These are phyloP conservation scores for Xylariaceae sp. DNA, from an alignment of 2,329 filamentous ascomycete genomes.

Conservation along the genomic window DNA sequence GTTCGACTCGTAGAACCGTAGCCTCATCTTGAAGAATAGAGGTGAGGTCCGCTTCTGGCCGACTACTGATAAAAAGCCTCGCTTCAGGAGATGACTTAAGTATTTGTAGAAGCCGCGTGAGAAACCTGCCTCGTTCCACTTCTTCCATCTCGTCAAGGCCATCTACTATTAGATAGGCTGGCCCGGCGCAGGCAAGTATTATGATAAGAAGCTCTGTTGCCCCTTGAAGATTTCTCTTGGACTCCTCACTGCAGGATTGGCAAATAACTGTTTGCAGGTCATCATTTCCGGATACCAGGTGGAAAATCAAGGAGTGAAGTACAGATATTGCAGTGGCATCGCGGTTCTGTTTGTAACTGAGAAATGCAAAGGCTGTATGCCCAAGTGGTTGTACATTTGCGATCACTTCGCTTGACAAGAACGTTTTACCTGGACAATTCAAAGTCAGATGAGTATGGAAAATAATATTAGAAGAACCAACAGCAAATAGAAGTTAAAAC, in stretches of 20 bases:
- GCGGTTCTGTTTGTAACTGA: conserved; percentile 22
- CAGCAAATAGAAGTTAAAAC: too few relatives aligned
- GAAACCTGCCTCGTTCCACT: conserved; percentile 25
- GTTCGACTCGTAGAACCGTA: too few relatives aligned
- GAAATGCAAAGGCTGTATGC: conserved; percentile 29
- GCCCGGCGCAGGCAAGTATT: conserved; percentile 31
- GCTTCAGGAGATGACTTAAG: conserved; percentile 21
- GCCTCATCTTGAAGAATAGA: too few relatives aligned
- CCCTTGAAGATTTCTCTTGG: conserved; percentile 31
- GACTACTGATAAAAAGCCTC: too few relatives aligned
- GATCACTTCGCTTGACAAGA: conserved; percentile 20
- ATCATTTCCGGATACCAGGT: conserved; percentile 26
- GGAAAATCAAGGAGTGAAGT: conserved; percentile 33
- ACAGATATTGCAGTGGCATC: conserved; percentile 23
- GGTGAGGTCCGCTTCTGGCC: too few relatives aligned
- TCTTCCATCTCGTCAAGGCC: conserved; percentile 41
- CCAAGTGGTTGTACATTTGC: conserved; percentile 9
- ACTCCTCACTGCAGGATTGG: conserved; percentile 27
- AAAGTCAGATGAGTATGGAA: background rate
- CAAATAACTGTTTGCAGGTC: conserved; percentile 34
- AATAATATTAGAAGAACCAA: too few relatives aligned
- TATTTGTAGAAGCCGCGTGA: conserved; percentile 21
- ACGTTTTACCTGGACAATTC: conserved; percentile 31
- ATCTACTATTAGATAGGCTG: conserved; percentile 38
- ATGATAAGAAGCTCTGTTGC: conserved; percentile 34